These are phyloP conservation scores for Calendula officinalis DNA, from an alignment of 129 eudicot species.

Conservation along the genomic window DNA sequence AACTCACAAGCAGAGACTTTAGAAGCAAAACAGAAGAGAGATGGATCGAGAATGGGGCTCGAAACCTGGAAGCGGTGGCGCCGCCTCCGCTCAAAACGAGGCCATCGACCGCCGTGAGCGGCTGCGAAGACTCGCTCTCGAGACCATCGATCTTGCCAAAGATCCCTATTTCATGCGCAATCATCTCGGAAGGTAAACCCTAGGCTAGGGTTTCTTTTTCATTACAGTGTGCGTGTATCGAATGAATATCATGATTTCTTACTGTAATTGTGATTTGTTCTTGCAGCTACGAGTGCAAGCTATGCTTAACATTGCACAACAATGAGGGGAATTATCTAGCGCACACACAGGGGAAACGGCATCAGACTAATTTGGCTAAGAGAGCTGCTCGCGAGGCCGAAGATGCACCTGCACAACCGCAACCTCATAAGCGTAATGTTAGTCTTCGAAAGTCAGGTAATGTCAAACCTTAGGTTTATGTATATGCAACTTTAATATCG, in stretches of 20 bases:
- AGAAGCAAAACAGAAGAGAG: background rate
- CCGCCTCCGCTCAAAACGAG: constrained; percentile 96
- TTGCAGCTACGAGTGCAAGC: constrained; percentile 84
- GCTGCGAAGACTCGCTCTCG: constrained; percentile 81
- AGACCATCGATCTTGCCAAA: constrained; percentile 94
- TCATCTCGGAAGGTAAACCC: constrained; percentile 82
- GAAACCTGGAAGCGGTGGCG: constrained; percentile 99
- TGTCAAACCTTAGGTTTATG: background rate
- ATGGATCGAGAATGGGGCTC: constrained; percentile 99
- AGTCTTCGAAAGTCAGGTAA: constrained; percentile 54
- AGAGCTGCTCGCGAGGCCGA: constrained; percentile 97
- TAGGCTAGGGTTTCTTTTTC: constrained; percentile 5
- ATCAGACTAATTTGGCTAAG: constrained; percentile 96
- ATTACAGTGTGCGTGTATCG: background rate
- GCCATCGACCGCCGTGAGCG: constrained; percentile 99
- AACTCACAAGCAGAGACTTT: too few relatives aligned
- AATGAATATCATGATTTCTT: background rate
- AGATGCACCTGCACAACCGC: constrained; percentile 95
- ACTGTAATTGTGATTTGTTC: background rate
- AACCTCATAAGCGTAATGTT: constrained; percentile 84
- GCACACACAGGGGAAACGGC: constrained; percentile 95
- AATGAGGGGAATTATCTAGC: constrained; percentile 98
- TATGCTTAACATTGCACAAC: constrained; percentile 84
- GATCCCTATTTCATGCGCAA: constrained; percentile 99
- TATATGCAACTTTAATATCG: background rate